phyloP scores from a whole-genome alignment of 2,329 filamentous ascomycete genomes.

The Ophiocordyceps camponoti-saundersi region DNA sequence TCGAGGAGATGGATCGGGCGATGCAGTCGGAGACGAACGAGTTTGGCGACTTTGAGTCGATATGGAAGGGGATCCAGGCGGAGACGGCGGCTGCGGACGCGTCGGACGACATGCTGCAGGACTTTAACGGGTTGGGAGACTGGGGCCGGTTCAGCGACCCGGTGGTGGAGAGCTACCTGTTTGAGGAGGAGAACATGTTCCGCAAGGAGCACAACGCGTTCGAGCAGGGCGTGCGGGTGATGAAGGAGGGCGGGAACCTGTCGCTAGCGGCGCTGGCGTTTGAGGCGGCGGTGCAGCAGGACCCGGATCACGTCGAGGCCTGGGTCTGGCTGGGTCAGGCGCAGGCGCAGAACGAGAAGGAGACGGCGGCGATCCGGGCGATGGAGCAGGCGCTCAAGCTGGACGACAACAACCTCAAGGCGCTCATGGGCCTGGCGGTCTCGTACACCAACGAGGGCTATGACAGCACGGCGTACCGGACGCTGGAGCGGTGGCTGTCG shows the following conservation, averaged over 20 bases:
- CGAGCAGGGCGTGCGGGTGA: conserved; percentile 81
- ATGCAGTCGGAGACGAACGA: conserved; percentile 56
- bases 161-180: conserved; percentile 75
- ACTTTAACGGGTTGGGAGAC: conserved; percentile 48
- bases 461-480: conserved; percentile 90
- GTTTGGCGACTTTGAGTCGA: conserved; percentile 76
- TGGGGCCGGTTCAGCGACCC: conserved; percentile 56
- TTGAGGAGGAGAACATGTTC: conserved; percentile 90
- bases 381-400: conserved; percentile 80
- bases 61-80: conserved; percentile 71
- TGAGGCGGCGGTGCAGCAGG: conserved; percentile 84
- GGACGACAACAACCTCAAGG: conserved; percentile 72
- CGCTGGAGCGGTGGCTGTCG: conserved; percentile 91
- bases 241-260: conserved; percentile 85
- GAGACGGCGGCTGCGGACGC: conserved; percentile 54
- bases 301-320: conserved; percentile 73
- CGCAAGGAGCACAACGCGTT: conserved; percentile 68
- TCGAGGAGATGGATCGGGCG: conserved; percentile 66
- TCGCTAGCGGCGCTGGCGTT: conserved; percentile 88
- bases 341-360: conserved; percentile 97
- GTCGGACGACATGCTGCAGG: conserved; percentile 38
- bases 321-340: conserved; percentile 87
- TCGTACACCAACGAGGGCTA: conserved; percentile 99
- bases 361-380: conserved; percentile 85
- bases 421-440: conserved; percentile 87